A percentile compares a stretch with the other conserved stretches of the same genome.
Evolutionary conservation across 208 protist genomes (phyloP).

Genomic region (Plasmodiophora brassicae): DNA sequence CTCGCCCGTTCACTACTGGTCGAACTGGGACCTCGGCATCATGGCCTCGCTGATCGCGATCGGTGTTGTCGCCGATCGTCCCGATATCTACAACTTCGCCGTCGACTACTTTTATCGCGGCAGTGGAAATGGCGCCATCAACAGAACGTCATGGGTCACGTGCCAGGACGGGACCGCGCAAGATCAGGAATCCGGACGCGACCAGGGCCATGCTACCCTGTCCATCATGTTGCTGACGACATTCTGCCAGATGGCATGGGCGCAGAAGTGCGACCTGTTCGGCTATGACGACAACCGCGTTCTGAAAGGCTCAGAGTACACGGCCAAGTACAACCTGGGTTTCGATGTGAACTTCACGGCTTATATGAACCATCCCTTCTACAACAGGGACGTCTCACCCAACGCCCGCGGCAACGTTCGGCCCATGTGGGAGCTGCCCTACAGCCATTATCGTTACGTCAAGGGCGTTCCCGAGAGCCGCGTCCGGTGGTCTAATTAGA

Average conservation of each 20-base stretch:
- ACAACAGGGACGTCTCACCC: not conserved
- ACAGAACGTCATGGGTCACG: not conserved
- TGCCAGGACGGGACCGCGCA: not conserved
- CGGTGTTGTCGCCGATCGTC: not conserved
- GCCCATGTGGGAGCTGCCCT: not conserved
- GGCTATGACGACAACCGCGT: not conserved
- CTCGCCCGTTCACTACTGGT: not conserved
- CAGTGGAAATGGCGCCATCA: not conserved
- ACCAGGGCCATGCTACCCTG: not conserved
- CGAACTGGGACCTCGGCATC: not conserved
- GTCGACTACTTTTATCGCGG: not conserved
- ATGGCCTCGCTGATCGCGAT: not conserved
- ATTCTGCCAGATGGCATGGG: not conserved
- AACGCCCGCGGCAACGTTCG: not conserved
- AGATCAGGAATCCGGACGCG: not conserved
- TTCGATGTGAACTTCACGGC: not conserved
- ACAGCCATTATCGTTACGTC: not conserved
- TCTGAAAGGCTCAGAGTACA: not conserved
- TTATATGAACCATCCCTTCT: not conserved
- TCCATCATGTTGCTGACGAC: not conserved
- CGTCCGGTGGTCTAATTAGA: slow-evolving; percentile 25
- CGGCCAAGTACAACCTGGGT: slow-evolving; percentile 18
- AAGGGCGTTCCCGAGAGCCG: not conserved
- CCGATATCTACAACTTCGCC: not conserved
- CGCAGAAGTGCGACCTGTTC: not conserved